These are phyloP conservation scores for Pseudocercospora eumusae DNA, from an alignment of 2,329 filamentous ascomycete genomes.

Conservation along the genomic window DNA sequence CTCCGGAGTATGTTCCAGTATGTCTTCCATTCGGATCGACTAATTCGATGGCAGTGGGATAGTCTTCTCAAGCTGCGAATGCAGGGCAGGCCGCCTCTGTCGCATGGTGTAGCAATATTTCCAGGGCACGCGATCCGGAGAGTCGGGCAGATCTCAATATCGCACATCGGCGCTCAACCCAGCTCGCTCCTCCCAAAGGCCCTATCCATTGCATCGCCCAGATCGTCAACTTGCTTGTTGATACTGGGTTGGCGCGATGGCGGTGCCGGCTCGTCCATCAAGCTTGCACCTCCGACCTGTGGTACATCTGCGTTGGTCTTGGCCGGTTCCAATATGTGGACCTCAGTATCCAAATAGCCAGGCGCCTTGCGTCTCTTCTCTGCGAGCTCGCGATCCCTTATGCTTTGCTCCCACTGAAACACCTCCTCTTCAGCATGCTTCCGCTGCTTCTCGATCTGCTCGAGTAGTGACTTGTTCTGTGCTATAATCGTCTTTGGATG, in stretches of 20 bases:
- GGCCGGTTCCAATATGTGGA: slow-evolving; percentile 68
- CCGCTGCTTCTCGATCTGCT: slow-evolving; percentile 70
- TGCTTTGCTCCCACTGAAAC: slow-evolving; percentile 67
- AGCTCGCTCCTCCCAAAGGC: slow-evolving; percentile 41
- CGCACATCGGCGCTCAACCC: slow-evolving; percentile 25
- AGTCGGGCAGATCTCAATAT: neutral
- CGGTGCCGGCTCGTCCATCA: slow-evolving; percentile 32
- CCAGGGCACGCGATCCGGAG: neutral
- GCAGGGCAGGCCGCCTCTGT: no score
- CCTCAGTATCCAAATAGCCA: slow-evolving; percentile 77
- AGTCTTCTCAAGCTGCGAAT: no score
- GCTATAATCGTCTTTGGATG: slow-evolving; percentile 83
- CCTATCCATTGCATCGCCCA: slow-evolving; percentile 41
- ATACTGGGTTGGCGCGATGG: slow-evolving; percentile 16
- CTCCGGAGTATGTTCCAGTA: neutral
- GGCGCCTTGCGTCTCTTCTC: slow-evolving; percentile 79
- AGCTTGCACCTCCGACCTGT: slow-evolving; percentile 21
- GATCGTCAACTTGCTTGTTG: slow-evolving; percentile 35
- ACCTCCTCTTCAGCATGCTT: slow-evolving; percentile 69
- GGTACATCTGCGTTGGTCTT: slow-evolving; percentile 38
- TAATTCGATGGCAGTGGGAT: no score
- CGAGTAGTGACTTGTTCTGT: slow-evolving; percentile 75
- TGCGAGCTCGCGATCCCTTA: slow-evolving; percentile 66
- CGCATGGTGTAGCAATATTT: neutral
- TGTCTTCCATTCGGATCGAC: neutral